A percentile compares a stretch with the other conserved stretches of the same genome.
These are phyloP conservation scores for Rhodofomes roseus DNA, from an alignment of 1,284 basidiomycete genomes.

Conservation along the genomic window DNA sequence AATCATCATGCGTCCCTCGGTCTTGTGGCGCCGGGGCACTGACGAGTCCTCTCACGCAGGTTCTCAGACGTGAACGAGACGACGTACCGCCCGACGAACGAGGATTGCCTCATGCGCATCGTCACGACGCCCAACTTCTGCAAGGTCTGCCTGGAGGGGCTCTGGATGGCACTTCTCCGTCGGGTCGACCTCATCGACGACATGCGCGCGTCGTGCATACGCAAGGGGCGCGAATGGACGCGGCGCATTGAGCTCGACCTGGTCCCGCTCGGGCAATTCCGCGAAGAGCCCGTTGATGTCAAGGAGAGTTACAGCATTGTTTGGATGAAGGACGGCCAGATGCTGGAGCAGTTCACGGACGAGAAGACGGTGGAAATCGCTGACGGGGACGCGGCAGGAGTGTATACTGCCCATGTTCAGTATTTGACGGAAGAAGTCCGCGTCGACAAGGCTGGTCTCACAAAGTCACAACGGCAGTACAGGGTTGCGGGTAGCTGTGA, in stretches of 20 bases:
- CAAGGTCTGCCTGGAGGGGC: slow-evolving; percentile 68
- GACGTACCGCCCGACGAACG: slow-evolving; percentile 74
- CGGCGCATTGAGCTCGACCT: slow-evolving; percentile 41
- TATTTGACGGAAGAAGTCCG: slow-evolving; percentile 59
- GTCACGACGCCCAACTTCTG: slow-evolving; percentile 74
- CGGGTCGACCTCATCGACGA: slow-evolving; percentile 61
- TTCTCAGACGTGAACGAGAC: slow-evolving; percentile 59
- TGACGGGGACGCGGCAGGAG: slow-evolving; percentile 29
- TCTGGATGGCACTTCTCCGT: slow-evolving; percentile 63
- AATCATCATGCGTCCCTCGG: background rate
- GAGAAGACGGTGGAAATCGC: slow-evolving; percentile 40
- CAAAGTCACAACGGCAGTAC: slow-evolving; percentile 14
- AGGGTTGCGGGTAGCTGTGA: slow-evolving; percentile 13
- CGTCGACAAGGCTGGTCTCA: slow-evolving; percentile 36
- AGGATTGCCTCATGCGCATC: slow-evolving; percentile 81
- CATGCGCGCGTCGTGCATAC: slow-evolving; percentile 35
- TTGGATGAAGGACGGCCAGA: slow-evolving; percentile 47
- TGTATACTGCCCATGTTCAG: slow-evolving; percentile 43
- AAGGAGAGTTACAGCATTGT: slow-evolving; percentile 52
- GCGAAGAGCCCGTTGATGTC: slow-evolving; percentile 30
- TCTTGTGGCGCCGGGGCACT: background rate
- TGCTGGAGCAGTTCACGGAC: slow-evolving; percentile 44
- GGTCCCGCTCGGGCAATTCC: slow-evolving; percentile 58
- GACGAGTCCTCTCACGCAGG: slow-evolving; percentile 29
- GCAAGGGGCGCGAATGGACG: slow-evolving; percentile 13